Conservation (phyloP, 2,329 filamentous ascomycete genomes). For the Claviceps paspali region DNA sequence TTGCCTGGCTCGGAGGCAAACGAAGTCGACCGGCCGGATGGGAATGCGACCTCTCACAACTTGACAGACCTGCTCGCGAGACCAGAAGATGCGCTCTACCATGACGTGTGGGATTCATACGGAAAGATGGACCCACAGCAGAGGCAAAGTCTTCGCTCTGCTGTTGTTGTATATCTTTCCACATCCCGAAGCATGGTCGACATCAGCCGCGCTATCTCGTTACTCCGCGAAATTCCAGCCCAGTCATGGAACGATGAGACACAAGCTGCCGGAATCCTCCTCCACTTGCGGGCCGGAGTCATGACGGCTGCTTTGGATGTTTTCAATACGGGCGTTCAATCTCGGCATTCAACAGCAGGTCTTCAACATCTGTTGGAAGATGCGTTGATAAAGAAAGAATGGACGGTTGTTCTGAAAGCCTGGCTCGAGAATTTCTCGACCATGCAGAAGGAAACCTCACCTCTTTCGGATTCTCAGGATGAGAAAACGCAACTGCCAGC, state of each 20-base stretch:
- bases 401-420: constrained; percentile 20
- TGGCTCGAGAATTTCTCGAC: constrained; percentile 21
- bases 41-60: constrained; percentile 2
- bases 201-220: constrained; percentile 26
- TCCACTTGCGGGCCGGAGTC: constrained; percentile 26
- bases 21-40: not conserved
- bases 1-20: not conserved
- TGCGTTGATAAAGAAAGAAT: constrained; percentile 21
- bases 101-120: constrained; percentile 30
- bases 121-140: constrained; percentile 18
- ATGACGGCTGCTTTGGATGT: constrained; percentile 21
- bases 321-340: constrained; percentile 23
- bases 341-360: constrained; percentile 19
- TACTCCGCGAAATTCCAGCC: constrained; percentile 25
- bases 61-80: constrained; percentile 12
- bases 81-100: constrained; percentile 16
- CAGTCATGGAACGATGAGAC: constrained; percentile 24
- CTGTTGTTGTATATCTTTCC: constrained; percentile 27
- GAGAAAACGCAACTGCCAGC: constrained; percentile 4
- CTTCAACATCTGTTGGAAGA: constrained; percentile 29
- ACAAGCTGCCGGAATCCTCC: constrained; percentile 25
- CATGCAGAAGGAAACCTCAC: not conserved
- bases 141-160: constrained; percentile 13
- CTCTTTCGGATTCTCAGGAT: too few species aligned
- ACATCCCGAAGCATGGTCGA: constrained; percentile 27